A percentile compares a stretch with the other conserved stretches of the same genome.
These are phyloP conservation scores for Mucor irregularis DNA, from an alignment of 371 early-diverging fungal genomes.

Conservation along the genomic window DNA sequence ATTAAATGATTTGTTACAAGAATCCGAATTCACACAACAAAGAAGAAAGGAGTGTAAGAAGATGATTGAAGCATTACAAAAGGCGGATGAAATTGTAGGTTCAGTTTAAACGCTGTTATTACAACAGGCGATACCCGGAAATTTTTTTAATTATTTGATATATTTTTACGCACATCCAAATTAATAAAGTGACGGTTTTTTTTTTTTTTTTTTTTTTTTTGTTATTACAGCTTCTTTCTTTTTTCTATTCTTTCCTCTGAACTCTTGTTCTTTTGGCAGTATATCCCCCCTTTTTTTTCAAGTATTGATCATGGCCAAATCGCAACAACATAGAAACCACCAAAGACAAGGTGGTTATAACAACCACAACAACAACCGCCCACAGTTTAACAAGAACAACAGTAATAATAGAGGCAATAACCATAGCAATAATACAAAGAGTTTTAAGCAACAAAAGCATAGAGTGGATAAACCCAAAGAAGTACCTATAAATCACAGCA, in stretches of 20 bases:
- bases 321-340: neutral
- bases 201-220: neutral
- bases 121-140: too few relatives aligned
- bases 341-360: too few relatives aligned
- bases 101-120: slow-evolving; percentile 41
- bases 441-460: neutral
- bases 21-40: slow-evolving; percentile 89
- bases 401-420: neutral
- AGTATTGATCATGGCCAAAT: neutral
- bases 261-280: too few relatives aligned
- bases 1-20: slow-evolving; percentile 89
- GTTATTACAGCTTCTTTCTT: neutral
- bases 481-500: neutral
- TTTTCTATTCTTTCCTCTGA: neutral
- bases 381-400: neutral
- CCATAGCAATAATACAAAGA: neutral
- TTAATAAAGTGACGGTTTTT: neutral
- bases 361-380: neutral
- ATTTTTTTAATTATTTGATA: too few relatives aligned
- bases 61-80: slow-evolving; percentile 95
- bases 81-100: slow-evolving; percentile 89
- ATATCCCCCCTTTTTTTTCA: too few relatives aligned
- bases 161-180: neutral
- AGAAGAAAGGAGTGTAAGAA: slow-evolving; percentile 95
- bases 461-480: neutral